These are phyloP conservation scores for Saccharomycopsis capsularis DNA, from an alignment of 805 yeast species.

Conservation along the genomic window DNA sequence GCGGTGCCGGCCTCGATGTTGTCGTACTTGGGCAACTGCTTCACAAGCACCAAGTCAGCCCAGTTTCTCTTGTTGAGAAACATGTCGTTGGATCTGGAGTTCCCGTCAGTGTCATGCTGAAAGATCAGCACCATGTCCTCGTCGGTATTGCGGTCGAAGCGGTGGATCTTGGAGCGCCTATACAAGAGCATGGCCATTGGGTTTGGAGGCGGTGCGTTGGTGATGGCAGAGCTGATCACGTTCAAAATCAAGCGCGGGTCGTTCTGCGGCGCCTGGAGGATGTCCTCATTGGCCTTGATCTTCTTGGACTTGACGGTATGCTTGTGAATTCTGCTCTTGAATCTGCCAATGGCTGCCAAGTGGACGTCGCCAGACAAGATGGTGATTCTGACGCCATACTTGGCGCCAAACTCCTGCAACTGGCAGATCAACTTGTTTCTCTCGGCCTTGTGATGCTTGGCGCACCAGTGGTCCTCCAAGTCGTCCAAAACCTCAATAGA, in stretches of 20 bases:
- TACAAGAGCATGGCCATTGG: constrained; percentile 72
- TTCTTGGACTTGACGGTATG: constrained; percentile 34
- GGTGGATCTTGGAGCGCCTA: constrained; percentile 62
- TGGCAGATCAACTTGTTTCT: constrained; percentile 61
- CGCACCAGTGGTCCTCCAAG: constrained; percentile 95
- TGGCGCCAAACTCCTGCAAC: constrained; percentile 60
- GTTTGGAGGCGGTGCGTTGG: constrained; percentile 89
- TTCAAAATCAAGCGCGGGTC: constrained; percentile 78
- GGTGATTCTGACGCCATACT: constrained; percentile 64
- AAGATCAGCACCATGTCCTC: constrained; percentile 82
- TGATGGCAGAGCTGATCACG: constrained; percentile 83
- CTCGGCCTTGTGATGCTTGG: constrained; percentile 77
- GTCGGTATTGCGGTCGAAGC: constrained; percentile 53
- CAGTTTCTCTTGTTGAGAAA: constrained; percentile 54
- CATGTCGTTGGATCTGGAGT: constrained; percentile 38
- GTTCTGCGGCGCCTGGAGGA: constrained; percentile 45
- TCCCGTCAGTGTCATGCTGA: constrained; percentile 49
- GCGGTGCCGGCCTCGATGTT: constrained; percentile 11
- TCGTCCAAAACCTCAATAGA: constrained; percentile 87
- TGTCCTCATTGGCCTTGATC: constrained; percentile 34
- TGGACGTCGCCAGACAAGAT: constrained; percentile 93
- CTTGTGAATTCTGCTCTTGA: constrained; percentile 48
- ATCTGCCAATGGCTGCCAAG: constrained; percentile 74
- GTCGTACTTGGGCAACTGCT: constrained; percentile 15
- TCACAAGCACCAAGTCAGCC: constrained; percentile 28